Evolutionary conservation across 176 grass and related monocot genomes (phyloP), one percentile per base, ranked within the genome.

Genomic region (Ampelocalamus luodianensis): DNA sequence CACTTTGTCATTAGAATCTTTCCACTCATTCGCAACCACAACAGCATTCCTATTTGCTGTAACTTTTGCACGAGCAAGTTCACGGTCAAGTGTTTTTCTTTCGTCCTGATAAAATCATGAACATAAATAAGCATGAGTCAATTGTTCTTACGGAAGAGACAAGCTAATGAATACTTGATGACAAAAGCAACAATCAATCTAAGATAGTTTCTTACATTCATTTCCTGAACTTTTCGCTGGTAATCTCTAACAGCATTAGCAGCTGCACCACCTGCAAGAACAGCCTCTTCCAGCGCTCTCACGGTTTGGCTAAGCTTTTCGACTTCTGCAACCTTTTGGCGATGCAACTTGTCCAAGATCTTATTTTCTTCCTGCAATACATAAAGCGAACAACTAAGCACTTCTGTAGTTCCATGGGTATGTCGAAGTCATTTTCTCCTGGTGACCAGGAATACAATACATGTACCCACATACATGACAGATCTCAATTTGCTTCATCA

Each of bases 1-100:
- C 32, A 99, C 97, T 89, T 99, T 99, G 78, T 99, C 97, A 90
- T 92, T 99, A 67, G 93, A 92, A 94, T 99, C 97, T 87, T 99
- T 99, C 97, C 97, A 99, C 73, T 99, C 97, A 89, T 99, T 99
- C 5, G 97, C 97, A 78, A 96, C 97, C 65, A 96, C 97, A 76
- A 89, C 84, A 76, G 97, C 97, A 82, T 96, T 93, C 76, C 97
- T 94, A 88, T 99, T 99, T 85, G 93, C 97, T 56, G 81, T 86
- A 79, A 96, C 93, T 88, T 96, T 99, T 34, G 97, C 86, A 75
- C 97, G 91, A 84, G 97, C 86, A 91, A 99, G 97, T 90, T 99
- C 93, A 58, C 93, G 91, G 50, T 96, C 97, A 85, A 96, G 90
- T 49, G 93, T 96, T 90, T 92, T 96, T 82, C 80, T 99, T 91